Base-by-base conservation (phyloP, 176 grass and related monocot species). In the Pharus latifolius region DNA sequence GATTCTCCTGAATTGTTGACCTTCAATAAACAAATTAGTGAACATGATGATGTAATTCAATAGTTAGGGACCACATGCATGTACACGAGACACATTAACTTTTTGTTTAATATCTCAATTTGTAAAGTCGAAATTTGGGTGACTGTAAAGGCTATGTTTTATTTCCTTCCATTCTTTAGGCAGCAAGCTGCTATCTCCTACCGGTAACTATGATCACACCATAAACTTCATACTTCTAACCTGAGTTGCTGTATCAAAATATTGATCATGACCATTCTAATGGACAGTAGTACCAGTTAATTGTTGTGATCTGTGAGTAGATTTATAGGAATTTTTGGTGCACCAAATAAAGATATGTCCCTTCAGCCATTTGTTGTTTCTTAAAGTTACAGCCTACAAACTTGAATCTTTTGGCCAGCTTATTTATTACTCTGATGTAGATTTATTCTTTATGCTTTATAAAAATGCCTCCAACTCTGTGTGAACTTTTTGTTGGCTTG, bases 351-450 rank as follows among this genome's bases (percentile, higher is more conserved):
- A 80, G 50, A 35, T 57, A 49, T 30, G 58, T 15, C 20, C 59
- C 26, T 71, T 60, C 32, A 49, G 60, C 49, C 49, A 16, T 35
- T 84, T 67, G 44, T 65, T 80, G 69, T 76, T 76, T 83, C 70
- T 74, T 79, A 83, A 75, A 51, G 75, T 75, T 31, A 83, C 75
- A 76, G 22, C 2, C 46, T 83, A 25, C 6, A 51, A 69, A 79
- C 33, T 29, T 69, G 58, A 41, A 15, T 54, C 35, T 55, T 26
- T 40, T 50, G 7, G 32, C 6, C 22, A 38, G 51, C 56, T 84
- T 84, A 33, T 73, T 48, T 43, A 58, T 54, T 60, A 63, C 60
- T 30, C 25, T 62, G 70, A 75, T 40, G 81, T 62, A 41, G 70
- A 80, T 67, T 37, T 68, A 60, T 59, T 19, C n/a, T 60, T 8